Base-by-base conservation (phyloP, 2,329 filamentous ascomycete species). In the Microsporum ferrugineum region DNA sequence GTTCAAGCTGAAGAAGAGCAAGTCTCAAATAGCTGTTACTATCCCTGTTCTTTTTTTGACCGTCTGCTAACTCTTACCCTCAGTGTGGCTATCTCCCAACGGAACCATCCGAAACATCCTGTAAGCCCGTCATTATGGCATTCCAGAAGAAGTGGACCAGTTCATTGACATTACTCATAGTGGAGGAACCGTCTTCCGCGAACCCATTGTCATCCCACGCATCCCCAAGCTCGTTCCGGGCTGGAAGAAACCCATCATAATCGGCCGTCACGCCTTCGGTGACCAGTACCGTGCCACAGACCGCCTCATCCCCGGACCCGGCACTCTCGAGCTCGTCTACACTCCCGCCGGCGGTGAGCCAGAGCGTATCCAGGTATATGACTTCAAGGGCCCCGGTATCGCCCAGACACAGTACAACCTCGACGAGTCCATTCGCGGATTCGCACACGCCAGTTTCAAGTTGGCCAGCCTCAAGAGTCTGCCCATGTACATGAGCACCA, bases 401-500 rank as follows among this genome's bases (percentile, higher is more conserved):
- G 87, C 91, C 57, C 89, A 96, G 81, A 91, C 91, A 61, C 91
- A 96, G 81, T 99, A 97, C 83, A 99, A 99, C 84, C 97, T 94
- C 31, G 87, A 94, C 71, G 94, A 96, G 75, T 94, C 88, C 72
- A 99, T 99, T 76, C 79, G 81, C 60, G 94, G 94, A 64, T 99
- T 99, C 71, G 94, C 94, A 61, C 94, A 97, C 74, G 88, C 94
- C 65, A 91, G 87, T 68, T 97, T 99, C 85, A 95, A 96, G 85
- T 84, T 96, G 68, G 92, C 94, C 38, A 79, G 97, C 53, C 81
- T 84, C 76, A 94, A 96, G 84, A 81, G 81, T 65, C 80, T 95
- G 67, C 94, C 94, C n/a, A 82, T 99, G 71, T 99, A 97, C 82
- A 95, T 97, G 92, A 96, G 90, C 83, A 99, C 94, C 78, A 99